Base-by-base conservation (phyloP, 2,329 filamentous ascomycete genomes). In the Botrytis sinoallii region DNA sequence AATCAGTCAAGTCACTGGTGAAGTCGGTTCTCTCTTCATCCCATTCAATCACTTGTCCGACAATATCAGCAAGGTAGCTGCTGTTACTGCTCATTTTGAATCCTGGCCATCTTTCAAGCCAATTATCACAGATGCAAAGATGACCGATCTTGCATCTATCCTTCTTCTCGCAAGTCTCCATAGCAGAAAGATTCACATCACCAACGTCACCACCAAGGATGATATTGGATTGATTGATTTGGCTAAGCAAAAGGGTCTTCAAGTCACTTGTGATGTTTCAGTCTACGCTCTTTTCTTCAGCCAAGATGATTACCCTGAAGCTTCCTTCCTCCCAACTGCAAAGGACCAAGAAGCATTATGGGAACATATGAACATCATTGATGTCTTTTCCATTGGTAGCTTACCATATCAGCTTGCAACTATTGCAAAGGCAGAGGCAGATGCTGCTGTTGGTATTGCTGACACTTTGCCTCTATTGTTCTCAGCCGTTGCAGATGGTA, bases 61-160 rank as follows among this genome's bases (percentile, higher is more conserved):
- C 78, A 95, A 94, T 82, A 94, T 95, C 82, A 94, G 90, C 87
- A 93, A 93, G 85, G 92, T 94, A 64, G 91, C 92, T 32, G 90
- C 92, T 16, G 91, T 94, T 75, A 93, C 91, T 71, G 89, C 90
- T 75, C 92, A 95, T 84, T 95, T 95, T 79, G 91, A 91, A 75
- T 87, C 90, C 38, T 95, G 92, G 92, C 92, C 92, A 52, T 85
- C 86, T 6, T 90, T 89, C 85, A 95, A 95, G 85, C 92, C 92
- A 68, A 93, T 95, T 78, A 86, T 95, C 79, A 95, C 93, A 0
- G 92, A 95, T 82, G 93, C 92, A 70, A 93, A 93, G 85, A 89
- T 90, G 73, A 93, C 91, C 1, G 92, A 95, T 79, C 86, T 95
- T 74, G 92, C 92, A n/a, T 94, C 92, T 0, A 91, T 95, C 76